Percentiles rank a stretch among this genome's conserved stretches.
Evolutionary conservation across 257 asterid species (phyloP).

Genomic region (Echium plantagineum): DNA sequence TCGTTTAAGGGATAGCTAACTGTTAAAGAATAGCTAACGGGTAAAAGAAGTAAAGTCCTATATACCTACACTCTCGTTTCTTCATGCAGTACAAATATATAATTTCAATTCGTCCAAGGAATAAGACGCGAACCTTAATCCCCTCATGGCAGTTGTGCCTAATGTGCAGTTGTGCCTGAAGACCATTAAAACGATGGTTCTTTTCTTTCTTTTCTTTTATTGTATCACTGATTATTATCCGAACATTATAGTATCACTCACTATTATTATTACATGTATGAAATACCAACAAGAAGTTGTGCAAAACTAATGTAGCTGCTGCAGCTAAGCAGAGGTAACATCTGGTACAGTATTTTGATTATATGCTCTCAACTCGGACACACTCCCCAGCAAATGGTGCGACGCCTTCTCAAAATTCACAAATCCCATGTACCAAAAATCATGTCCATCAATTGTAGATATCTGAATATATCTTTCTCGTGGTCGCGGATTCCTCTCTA

Average conservation of each 20-base stretch:
- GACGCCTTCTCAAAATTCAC: constrained; percentile 67
- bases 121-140: too few relatives aligned
- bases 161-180: too few relatives aligned
- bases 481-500: constrained; percentile 42
- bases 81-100: too few relatives aligned
- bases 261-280: background rate
- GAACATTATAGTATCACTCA: background rate
- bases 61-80: too few relatives aligned
- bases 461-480: constrained; percentile 55
- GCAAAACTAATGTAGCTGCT: background rate
- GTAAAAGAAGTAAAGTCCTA: too few relatives aligned
- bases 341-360: background rate
- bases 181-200: too few relatives aligned
- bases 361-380: constrained; percentile 36
- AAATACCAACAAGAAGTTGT: too few relatives aligned
- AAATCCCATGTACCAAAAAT: constrained; percentile 87
- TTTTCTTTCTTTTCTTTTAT: too few relatives aligned
- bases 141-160: too few relatives aligned
- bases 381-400: constrained; percentile 42
- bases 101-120: too few relatives aligned
- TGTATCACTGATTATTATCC: background rate
- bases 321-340: background rate
- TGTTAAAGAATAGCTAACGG: too few relatives aligned
- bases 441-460: constrained; percentile 53
- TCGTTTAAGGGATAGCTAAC: too few relatives aligned